Conservation (phyloP, 768 basidiomycete genomes). For the Agrocybe praecox region DNA sequence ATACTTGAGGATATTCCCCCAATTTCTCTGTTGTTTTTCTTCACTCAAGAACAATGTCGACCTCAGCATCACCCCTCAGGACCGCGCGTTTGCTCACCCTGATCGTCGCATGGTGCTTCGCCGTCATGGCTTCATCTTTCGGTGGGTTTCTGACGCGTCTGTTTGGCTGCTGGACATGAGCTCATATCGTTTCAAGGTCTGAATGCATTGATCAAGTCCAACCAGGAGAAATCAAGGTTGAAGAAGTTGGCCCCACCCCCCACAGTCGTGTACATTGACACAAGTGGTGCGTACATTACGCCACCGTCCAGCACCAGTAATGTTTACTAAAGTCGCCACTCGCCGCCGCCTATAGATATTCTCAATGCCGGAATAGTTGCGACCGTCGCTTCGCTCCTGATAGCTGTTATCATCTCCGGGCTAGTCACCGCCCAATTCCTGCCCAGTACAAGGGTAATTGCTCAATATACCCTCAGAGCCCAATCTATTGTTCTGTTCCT, state of each 20-base stretch:
- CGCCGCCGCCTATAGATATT: conserved; percentile 32
- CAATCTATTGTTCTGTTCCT: conserved; percentile 16
- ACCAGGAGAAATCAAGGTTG: conserved; percentile 36
- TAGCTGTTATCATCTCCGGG: conserved; percentile 22
- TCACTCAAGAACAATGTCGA: background rate
- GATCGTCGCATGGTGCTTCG: conserved; percentile 1
- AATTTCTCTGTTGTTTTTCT: background rate
- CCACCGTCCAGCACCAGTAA: background rate
- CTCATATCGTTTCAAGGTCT: conserved; percentile 27
- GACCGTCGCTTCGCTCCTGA: conserved; percentile 18
- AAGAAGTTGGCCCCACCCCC: conserved; percentile 32
- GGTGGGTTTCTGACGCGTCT: background rate
- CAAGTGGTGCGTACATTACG: conserved; percentile 26
- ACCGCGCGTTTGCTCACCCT: background rate
- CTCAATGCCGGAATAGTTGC: conserved; percentile 37
- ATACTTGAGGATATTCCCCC: background rate
- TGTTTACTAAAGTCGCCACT: background rate
- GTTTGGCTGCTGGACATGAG: background rate
- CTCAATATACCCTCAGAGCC: conserved; percentile 14
- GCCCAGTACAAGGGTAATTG: conserved; percentile 13
- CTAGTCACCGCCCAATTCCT: conserved; percentile 14
- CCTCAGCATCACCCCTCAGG: background rate
- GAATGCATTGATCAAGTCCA: conserved; percentile 44
- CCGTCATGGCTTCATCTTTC: background rate
- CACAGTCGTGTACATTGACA: conserved; percentile 38